Base-by-base conservation (phyloP, 2,329 filamentous ascomycete species). In the Colletotrichum aenigma region DNA sequence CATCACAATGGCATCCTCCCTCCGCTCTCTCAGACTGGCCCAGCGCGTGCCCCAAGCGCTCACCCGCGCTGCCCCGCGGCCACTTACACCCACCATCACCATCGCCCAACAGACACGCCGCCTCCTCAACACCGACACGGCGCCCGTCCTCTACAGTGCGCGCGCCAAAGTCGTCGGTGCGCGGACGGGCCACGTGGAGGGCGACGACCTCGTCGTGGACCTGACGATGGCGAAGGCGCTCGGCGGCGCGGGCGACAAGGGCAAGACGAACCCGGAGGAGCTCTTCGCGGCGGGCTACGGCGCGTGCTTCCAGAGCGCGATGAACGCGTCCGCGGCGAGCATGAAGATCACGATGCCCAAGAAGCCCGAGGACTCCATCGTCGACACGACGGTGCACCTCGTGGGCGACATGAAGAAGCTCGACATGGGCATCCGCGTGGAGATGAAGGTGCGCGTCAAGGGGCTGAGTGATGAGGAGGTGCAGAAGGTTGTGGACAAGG, bases 211-310 rank as follows among this genome's bases (percentile, higher is more conserved):
- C 43, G 65, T 76, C 38, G 70, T 82, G 13, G 84, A 86, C 36
- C 82, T 87, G 1, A 84, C 83, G 21, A 87, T 87, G 86, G 83
- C 86, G 71, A 87, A 86, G 77, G 83, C 82, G 2, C 82, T 88
- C 15, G 85, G 85, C 55, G 86, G 86, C 10, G 61, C 79, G 1
- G 85, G 85, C 16, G 85, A 81, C 68, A 74, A 70, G 38, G 82
- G 85, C 72, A 88, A 87, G 79, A 87, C 87, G 8, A 88, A 86
- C 76, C 85, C 85, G 2, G 87, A 88, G 79, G 87, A 88, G 76
- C 83, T 88, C 3, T 88, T 88, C 75, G 86, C 87, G 1, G 86
- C 86, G 1, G 86, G 86, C 26, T 88, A 87, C 75, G 87, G 86
- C 30, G 86, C 87, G 10, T 88, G 86, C 77, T 88, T 87, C 78